A percentile compares a stretch with the other conserved stretches of the same genome.
These are phyloP conservation scores for Monascus ruber DNA, from an alignment of 2,329 filamentous ascomycete genomes.

Conservation along the genomic window DNA sequence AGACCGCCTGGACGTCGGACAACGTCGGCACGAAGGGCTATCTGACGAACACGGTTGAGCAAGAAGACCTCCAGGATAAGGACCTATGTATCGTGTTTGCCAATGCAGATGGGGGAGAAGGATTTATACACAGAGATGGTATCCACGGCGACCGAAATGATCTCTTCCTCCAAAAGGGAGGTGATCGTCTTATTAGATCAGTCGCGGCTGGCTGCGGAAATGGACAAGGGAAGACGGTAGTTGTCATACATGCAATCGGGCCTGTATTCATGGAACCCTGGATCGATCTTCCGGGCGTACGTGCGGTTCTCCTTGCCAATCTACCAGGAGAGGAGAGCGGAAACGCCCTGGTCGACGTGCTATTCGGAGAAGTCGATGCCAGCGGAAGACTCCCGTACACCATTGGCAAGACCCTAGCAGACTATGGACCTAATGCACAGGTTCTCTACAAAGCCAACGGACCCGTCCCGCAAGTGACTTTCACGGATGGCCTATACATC, in stretches of 20 bases:
- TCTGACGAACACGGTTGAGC: constrained; percentile 44
- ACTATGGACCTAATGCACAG: constrained; percentile 64
- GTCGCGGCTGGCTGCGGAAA: constrained; percentile 58
- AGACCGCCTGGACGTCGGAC: constrained; percentile 48
- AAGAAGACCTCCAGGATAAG: constrained; percentile 44
- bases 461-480: constrained; percentile 68
- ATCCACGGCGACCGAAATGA: constrained; percentile 71
- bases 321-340: constrained; percentile 81
- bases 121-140: constrained; percentile 51
- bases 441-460: constrained; percentile 60
- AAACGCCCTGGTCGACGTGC: constrained; percentile 64
- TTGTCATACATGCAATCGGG: constrained; percentile 77
- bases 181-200: constrained; percentile 61
- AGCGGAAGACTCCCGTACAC: constrained; percentile 83
- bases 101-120: constrained; percentile 76
- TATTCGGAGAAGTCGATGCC: constrained; percentile 67
- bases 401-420: constrained; percentile 59
- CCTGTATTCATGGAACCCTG: constrained; percentile 70
- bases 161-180: constrained; percentile 60
- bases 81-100: constrained; percentile 81
- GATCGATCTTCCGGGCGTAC: constrained; percentile 65
- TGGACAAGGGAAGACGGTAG: constrained; percentile 58
- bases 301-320: constrained; percentile 71
- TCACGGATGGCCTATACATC: constrained; percentile 46
- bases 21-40: constrained; percentile 50